These are phyloP conservation scores for Apiospora marii DNA, from an alignment of 2,329 filamentous ascomycete genomes.

Conservation along the genomic window DNA sequence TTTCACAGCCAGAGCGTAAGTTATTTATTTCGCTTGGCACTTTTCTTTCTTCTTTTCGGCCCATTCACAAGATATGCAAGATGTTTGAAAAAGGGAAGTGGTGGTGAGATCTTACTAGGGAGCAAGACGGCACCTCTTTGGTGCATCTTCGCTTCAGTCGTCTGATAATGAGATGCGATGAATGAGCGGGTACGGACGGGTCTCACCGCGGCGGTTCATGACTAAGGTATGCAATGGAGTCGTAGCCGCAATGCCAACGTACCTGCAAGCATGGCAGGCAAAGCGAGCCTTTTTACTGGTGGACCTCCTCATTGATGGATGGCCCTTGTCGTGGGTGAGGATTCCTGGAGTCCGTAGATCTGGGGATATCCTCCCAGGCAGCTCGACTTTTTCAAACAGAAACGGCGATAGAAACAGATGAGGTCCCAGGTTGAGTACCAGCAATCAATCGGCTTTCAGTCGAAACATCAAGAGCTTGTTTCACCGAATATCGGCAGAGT, in stretches of 20 bases:
- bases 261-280: constrained; percentile 2
- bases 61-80: background rate
- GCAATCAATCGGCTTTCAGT: background rate
- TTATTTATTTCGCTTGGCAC: background rate
- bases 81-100: background rate
- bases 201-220: background rate
- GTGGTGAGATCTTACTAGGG: background rate
- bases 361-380: background rate
- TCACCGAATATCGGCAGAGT: background rate
- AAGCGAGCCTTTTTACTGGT: constrained; percentile 1
- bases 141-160: constrained; percentile 16
- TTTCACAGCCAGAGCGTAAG: background rate
- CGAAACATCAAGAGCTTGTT: too few species aligned
- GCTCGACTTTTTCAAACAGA: background rate
- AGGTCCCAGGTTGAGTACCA: background rate
- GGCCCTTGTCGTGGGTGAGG: background rate
- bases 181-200: constrained; percentile 4
- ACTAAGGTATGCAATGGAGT: background rate
- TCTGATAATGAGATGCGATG: background rate
- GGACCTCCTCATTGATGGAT: background rate
- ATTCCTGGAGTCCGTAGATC: background rate
- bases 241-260: background rate
- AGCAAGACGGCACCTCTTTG: background rate
- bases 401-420: background rate
- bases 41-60: background rate